Base-by-base conservation (phyloP, 306 rosid genomes). In the Chamaecrista fasciculata region DNA sequence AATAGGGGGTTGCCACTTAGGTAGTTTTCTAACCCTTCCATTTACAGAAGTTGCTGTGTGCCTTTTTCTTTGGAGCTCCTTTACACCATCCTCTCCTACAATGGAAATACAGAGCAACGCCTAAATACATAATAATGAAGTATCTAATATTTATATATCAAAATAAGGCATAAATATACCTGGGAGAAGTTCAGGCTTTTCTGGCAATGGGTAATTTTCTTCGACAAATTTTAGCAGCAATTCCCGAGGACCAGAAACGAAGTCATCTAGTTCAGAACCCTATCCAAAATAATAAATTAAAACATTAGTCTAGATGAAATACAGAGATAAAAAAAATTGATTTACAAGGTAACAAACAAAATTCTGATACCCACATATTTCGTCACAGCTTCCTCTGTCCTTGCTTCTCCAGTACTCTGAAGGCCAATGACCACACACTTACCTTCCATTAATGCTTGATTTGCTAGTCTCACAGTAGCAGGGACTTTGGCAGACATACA, bases 401-500 rank as follows among this genome's bases (percentile, higher is more conserved):
- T 85, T 19, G 99, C 97, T 84, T 94, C 99, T 78, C 99, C 99
- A 10, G 99, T 94, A 78, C 99, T 94, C 90, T 94, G 99, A 85
- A 94, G 96, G 70, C 99, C 99, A 82, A 94, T 80, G 52, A 94
- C 99, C 67, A 94, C 96, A 87, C 96, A 84, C 55, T 94, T 94
- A 59, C 80, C 89, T 51, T 87, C 86, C 69, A 16, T 59, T 79
- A 94, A 78, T 48, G 99, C 99, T 87, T 88, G 75, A 80, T 91
- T 86, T 8, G 96, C 96, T 57, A 94, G 82, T 78, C 92, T 86
- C 81, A 94, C 91, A 72, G 89, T 65, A 81, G 96, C 96, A 68
- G 99, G 99, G 50, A 94, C 97, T 89, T 94, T 94, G 64, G 99
- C 99, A 52, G 99, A 94, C 97, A 94, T 94, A 69, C 99, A 94